These are phyloP conservation scores for Xylaria sp. DNA, from an alignment of 2,329 filamentous ascomycete genomes.

Conservation along the genomic window DNA sequence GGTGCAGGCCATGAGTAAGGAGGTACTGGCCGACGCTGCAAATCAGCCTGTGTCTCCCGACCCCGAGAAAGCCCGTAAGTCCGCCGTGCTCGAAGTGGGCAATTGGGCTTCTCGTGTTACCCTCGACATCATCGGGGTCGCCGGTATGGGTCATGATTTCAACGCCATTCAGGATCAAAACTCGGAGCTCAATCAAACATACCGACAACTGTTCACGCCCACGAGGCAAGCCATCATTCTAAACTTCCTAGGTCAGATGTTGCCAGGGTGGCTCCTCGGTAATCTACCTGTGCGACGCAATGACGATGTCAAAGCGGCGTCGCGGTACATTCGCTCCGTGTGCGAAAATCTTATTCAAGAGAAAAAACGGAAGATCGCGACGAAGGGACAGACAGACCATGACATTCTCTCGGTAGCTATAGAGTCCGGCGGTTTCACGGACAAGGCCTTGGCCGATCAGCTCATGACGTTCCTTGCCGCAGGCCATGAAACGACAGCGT, in stretches of 20 bases:
- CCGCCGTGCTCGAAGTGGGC: constrained; percentile 65
- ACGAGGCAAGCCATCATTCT: constrained; percentile 64
- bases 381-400: constrained; percentile 55
- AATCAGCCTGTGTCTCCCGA: constrained; percentile 36
- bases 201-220: constrained; percentile 66
- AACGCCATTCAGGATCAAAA: constrained; percentile 70
- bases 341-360: constrained; percentile 75
- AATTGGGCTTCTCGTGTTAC: constrained; percentile 75
- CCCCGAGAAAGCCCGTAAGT: constrained; percentile 51
- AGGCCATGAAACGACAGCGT: constrained; percentile 59
- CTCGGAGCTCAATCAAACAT: constrained; percentile 68
- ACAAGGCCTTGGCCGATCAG: constrained; percentile 55
- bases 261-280: constrained; percentile 71
- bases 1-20: constrained; percentile 68
- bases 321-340: constrained; percentile 69
- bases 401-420: constrained; percentile 55
- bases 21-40: constrained; percentile 56
- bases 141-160: constrained; percentile 79
- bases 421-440: constrained; percentile 53
- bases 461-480: constrained; percentile 58
- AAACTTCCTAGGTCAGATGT: constrained; percentile 67
- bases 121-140: constrained; percentile 79
- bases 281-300: constrained; percentile 78
- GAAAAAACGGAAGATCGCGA: constrained; percentile 69
- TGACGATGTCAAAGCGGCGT: constrained; percentile 67